phyloP scores from a whole-genome alignment of 1,139 yeast species.

The Kodamaea derodonti region DNA sequence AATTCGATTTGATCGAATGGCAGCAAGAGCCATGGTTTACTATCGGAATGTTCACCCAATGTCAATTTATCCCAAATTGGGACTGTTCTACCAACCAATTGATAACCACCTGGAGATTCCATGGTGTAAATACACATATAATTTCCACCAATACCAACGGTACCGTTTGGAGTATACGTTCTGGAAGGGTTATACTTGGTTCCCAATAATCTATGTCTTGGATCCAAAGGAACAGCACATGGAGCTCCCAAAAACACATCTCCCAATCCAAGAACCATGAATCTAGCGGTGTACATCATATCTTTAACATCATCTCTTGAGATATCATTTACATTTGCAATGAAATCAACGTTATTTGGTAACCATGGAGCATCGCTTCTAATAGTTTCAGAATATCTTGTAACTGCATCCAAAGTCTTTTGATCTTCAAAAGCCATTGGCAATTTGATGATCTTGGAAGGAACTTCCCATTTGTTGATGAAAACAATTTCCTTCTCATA shows the following conservation, averaged over 20 bases:
- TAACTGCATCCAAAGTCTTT: conserved; percentile 83
- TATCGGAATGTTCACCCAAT: conserved; percentile 60
- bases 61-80: conserved; percentile 97
- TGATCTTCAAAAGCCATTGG: conserved; percentile 97
- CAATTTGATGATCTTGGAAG: conserved; percentile 73
- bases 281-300: conserved; percentile 83
- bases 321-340: conserved; percentile 82
- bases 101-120: conserved; percentile 99
- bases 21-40: conserved; percentile 81
- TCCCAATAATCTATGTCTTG: conserved; percentile 88
- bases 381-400: conserved; percentile 88
- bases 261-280: conserved; percentile 90
- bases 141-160: conserved; percentile 97
- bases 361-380: conserved; percentile 95
- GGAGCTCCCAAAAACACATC: conserved; percentile 98
- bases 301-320: conserved; percentile 73
- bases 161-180: conserved; percentile 93
- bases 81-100: conserved; percentile 90
- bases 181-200: conserved; percentile 95
- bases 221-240: conserved; percentile 96
- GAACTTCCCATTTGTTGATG: conserved; percentile 79
- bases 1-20: conserved; percentile 95
- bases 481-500: conserved; percentile 73
- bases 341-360: conserved; percentile 94
- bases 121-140: conserved; percentile 98